Conservation (phyloP, 1,284 basidiomycete genomes). For the Malassezia arunalokei region DNA sequence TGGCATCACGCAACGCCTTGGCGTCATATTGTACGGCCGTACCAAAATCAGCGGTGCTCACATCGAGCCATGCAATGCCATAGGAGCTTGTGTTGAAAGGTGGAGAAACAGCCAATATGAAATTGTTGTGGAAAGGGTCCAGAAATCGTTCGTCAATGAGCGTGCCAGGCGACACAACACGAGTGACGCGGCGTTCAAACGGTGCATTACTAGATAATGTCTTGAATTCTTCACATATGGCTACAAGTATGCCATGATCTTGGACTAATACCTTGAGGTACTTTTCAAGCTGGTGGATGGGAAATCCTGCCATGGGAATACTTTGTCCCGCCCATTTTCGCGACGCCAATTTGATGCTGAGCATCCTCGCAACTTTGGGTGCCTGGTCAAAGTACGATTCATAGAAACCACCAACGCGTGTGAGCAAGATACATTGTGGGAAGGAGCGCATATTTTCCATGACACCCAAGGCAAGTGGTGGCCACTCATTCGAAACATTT, state of each 20-base stretch:
- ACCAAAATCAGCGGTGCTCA: constrained; percentile 41
- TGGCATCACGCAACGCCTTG: constrained; percentile 30
- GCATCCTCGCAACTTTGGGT: constrained; percentile 21
- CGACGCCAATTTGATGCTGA: constrained; percentile 36
- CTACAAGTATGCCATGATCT: constrained; percentile 34
- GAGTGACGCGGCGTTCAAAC: constrained; percentile 25
- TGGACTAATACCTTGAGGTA: constrained; percentile 41
- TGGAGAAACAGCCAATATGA: constrained; percentile 23
- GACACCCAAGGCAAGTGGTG: constrained; percentile 33
- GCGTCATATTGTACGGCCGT: constrained; percentile 26
- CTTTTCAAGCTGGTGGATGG: constrained; percentile 39
- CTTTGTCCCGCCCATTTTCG: constrained; percentile 30
- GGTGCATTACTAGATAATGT: constrained; percentile 1
- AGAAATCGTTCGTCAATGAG: constrained; percentile 43
- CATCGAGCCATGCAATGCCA: constrained; percentile 42
- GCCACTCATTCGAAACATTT: constrained; percentile 20
- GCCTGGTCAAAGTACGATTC: constrained; percentile 45
- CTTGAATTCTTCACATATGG: constrained; percentile 40
- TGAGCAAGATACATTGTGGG: constrained; percentile 37
- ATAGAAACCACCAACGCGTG: constrained; percentile 43
- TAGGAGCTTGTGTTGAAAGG: constrained; percentile 5
- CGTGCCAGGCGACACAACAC: constrained; percentile 39
- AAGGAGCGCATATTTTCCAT: constrained; percentile 32
- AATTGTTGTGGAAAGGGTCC: constrained; percentile 41
- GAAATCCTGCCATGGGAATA: constrained; percentile 43